Conservation (phyloP, 2,329 filamentous ascomycete genomes). For the Verticillium nonalfalfae region DNA sequence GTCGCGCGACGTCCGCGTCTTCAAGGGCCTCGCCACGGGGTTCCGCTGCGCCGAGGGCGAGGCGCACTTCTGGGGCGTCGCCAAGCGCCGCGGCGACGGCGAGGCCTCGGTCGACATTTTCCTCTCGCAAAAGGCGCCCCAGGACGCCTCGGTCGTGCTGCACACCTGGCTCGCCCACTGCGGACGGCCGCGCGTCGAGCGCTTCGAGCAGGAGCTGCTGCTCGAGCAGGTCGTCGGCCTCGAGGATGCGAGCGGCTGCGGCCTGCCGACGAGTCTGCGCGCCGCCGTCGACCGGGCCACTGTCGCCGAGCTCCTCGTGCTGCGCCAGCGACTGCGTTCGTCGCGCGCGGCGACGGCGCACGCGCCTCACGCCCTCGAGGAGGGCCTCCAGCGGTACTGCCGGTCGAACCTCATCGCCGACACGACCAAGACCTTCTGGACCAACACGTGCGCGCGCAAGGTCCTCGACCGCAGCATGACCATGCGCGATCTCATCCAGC, state of each 20-base stretch:
- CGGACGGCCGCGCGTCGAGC: slow-evolving; percentile 21
- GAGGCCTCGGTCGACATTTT: slow-evolving; percentile 21
- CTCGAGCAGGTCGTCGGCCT: slow-evolving; percentile 15
- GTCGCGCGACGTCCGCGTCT: slow-evolving; percentile 17
- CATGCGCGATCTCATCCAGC: slow-evolving; percentile 18
- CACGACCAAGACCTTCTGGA: slow-evolving; percentile 17
- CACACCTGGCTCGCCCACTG: slow-evolving; percentile 31
- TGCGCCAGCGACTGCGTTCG: slow-evolving; percentile 23
- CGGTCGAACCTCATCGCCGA: slow-evolving; percentile 18
- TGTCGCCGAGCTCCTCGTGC: slow-evolving; percentile 20
- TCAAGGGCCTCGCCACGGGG: slow-evolving; percentile 27
- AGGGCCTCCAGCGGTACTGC: slow-evolving; percentile 17
- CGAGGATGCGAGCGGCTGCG: not conserved
- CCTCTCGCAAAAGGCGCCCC: slow-evolving; percentile 24
- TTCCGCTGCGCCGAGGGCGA: slow-evolving; percentile 22
- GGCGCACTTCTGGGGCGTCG: slow-evolving; percentile 26
- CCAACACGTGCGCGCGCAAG: slow-evolving; percentile 17
- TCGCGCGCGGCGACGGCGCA: too few species aligned
- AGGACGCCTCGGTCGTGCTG: slow-evolving; percentile 16
- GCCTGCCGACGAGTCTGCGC: slow-evolving; percentile 18
- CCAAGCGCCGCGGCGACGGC: slow-evolving; percentile 11
- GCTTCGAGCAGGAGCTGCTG: slow-evolving; percentile 23
- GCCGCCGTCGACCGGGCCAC: slow-evolving; percentile 19
- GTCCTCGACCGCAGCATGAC: slow-evolving; percentile 17
- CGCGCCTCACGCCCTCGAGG: slow-evolving; percentile 16